These are phyloP conservation scores for Suhomyces ambrosiae DNA, from an alignment of 1,139 yeast species.

Conservation along the genomic window DNA sequence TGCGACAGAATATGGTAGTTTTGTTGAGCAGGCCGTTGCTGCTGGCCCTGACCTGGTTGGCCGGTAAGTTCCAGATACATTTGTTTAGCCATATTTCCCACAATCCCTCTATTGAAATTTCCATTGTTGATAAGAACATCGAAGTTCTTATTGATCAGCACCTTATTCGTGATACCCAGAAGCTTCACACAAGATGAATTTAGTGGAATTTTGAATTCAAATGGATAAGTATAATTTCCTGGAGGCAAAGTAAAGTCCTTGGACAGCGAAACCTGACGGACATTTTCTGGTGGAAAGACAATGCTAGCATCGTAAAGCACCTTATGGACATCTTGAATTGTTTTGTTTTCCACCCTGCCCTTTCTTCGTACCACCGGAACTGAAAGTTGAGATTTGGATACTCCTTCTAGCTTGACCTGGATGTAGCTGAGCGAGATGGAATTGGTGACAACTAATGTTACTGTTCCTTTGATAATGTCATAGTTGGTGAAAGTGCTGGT, in stretches of 20 bases:
- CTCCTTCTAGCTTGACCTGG: slow-evolving; percentile 63
- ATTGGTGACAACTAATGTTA: slow-evolving; percentile 44
- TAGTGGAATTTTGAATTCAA: slow-evolving; percentile 56
- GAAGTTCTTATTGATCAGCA: slow-evolving; percentile 36
- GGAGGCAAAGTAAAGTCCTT: slow-evolving; percentile 62
- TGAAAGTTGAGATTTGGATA: slow-evolving; percentile 42
- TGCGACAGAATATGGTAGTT: slow-evolving; percentile 44
- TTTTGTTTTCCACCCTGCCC: slow-evolving; percentile 19
- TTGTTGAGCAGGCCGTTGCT: background rate
- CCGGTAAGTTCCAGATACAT: slow-evolving; percentile 5
- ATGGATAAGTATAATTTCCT: slow-evolving; percentile 61
- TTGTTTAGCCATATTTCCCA: slow-evolving; percentile 25
- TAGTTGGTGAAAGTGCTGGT: slow-evolving; percentile 54
- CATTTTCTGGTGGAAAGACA: slow-evolving; percentile 64
- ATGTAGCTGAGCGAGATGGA: slow-evolving; percentile 54
- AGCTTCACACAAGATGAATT: slow-evolving; percentile 50
- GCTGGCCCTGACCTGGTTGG: slow-evolving; percentile 3
- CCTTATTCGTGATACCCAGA: slow-evolving; percentile 45
- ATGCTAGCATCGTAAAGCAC: slow-evolving; percentile 56
- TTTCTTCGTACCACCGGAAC: slow-evolving; percentile 22
- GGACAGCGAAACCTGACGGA: slow-evolving; percentile 48
- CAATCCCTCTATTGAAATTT: slow-evolving; percentile 25
- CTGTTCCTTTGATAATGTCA: slow-evolving; percentile 52
- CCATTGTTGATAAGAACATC: slow-evolving; percentile 42
- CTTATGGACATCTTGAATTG: slow-evolving; percentile 50